Percentiles rank a stretch among this genome's conserved stretches.
These are phyloP conservation scores for Salicornia ramosissima DNA, from an alignment of 148 eudicot genomes.

Conservation along the genomic window DNA sequence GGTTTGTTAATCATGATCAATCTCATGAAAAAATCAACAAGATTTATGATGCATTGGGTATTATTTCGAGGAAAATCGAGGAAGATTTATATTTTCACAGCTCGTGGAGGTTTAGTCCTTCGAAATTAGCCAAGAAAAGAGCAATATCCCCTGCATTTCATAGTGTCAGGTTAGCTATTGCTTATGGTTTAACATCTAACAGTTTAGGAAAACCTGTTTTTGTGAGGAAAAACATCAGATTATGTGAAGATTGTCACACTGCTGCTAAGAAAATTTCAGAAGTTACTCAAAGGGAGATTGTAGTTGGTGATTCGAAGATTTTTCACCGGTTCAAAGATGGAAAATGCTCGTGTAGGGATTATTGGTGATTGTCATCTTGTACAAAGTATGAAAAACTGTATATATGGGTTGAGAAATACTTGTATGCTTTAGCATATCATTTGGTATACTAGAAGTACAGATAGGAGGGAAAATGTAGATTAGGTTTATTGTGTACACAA, in stretches of 20 bases:
- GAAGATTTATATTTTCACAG: conserved; percentile 28
- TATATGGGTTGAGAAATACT: background rate
- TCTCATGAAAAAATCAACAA: conserved; percentile 31
- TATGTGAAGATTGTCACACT: conserved; percentile 62
- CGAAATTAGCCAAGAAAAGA: conserved; percentile 31
- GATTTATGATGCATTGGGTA: conserved; percentile 46
- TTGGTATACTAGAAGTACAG: too few relatives aligned
- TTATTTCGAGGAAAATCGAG: conserved; percentile 35
- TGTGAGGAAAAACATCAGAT: conserved; percentile 48
- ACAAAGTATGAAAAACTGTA: background rate
- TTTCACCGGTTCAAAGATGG: conserved; percentile 70
- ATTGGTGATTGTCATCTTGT: conserved; percentile 42
- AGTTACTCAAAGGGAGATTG: conserved; percentile 46
- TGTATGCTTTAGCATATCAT: too few relatives aligned
- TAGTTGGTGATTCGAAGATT: conserved; percentile 74
- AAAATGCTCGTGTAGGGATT: conserved; percentile 66
- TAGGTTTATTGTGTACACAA: too few relatives aligned
- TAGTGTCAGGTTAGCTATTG: conserved; percentile 56
- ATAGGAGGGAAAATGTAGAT: too few relatives aligned
- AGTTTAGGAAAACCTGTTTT: conserved; percentile 42
- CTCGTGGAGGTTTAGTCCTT: conserved; percentile 35
- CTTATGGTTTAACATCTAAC: conserved; percentile 50
- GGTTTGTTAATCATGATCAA: conserved; percentile 43
- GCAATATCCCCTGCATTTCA: conserved; percentile 40
- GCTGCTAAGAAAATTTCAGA: conserved; percentile 52